phyloP scores from a whole-genome alignment of 2,329 filamentous ascomycete species.

The Whalleya microplaca region DNA sequence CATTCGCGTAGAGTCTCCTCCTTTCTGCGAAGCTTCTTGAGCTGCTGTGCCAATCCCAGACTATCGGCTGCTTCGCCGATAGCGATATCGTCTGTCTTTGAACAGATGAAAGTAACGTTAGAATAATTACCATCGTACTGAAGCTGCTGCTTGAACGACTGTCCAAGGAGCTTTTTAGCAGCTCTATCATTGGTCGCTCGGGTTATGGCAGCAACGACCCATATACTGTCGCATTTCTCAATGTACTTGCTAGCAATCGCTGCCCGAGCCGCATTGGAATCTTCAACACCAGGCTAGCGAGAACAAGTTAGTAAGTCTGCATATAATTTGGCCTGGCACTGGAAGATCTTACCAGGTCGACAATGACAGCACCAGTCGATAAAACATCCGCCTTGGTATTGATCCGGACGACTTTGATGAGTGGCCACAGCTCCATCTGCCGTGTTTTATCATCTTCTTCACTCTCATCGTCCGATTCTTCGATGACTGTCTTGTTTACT shows the following conservation, averaged over 20 bases:
- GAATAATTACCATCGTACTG: constrained; percentile 59
- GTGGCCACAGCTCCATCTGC: constrained; percentile 44
- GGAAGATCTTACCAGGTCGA: constrained; percentile 51
- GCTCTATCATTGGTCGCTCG: constrained; percentile 63
- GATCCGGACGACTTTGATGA: constrained; percentile 48
- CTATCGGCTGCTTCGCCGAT: constrained; percentile 54
- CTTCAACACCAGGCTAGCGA: constrained; percentile 56
- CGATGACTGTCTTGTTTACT: constrained; percentile 46
- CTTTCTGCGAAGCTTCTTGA: constrained; percentile 46
- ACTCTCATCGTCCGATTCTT: not conserved
- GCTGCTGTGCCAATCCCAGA: constrained; percentile 39
- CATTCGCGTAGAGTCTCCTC: constrained; percentile 60
- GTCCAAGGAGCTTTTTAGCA: constrained; percentile 57
- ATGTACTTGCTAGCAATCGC: constrained; percentile 62
- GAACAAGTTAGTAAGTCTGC: constrained; percentile 12
- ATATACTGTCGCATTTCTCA: constrained; percentile 61
- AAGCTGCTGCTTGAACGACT: constrained; percentile 59
- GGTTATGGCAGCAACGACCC: constrained; percentile 62
- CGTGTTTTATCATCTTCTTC: not conserved
- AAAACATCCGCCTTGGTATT: constrained; percentile 54
- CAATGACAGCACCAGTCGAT: constrained; percentile 57
- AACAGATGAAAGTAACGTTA: constrained; percentile 54
- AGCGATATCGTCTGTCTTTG: constrained; percentile 53
- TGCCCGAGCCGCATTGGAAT: constrained; percentile 62
- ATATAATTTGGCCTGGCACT: not conserved